Base-by-base conservation (phyloP, 805 yeast genomes). In the Tetrapisispora taiwanensis region DNA sequence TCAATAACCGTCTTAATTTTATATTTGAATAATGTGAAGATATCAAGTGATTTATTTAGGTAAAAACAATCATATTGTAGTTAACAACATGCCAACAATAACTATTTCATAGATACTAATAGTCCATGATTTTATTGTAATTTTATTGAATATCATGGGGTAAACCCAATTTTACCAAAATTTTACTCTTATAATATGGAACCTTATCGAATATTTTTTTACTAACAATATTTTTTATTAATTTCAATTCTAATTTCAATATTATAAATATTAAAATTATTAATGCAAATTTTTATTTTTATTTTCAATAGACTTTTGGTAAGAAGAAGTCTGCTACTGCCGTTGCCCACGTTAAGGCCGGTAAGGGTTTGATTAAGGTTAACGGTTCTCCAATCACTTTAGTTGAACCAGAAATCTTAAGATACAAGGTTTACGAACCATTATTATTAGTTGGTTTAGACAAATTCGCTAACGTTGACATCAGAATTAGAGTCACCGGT, bases 351-450 rank as follows among this genome's bases (percentile, higher is more conserved):
- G 95, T 90, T 67, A 88, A 88, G 80, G 89, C 92, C 76, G 98
- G 98, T 77, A 86, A 84, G 77, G 98, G 98, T 78, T 84, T 92
- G 73, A 83, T 92, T 79, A 92, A 92, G 81, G 94, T 92, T 65
- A 92, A 92, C 82, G 98, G 98, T 75, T 76, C 90, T 66, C 98
- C 98, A 79, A 90, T 92, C 83, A 84, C 95, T 72, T 83, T 92
- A 67, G 97, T 92, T 66, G 85, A 92, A 77, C 98, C 98, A 72
- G 97, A 90, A 79, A 85, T 89, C 75, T 82, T 92, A 69, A 85
- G 98, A 77, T 88, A 89, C 90, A 92, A 92, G 81, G 97, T 92
- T 65, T 92, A 89, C 89, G 98, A 92, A 81, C 97, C 98, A 72
- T 81, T 92, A 69, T 80, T 94, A 70, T 76, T 92, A 71, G 97